Base-by-base conservation (phyloP, 78 protist species). In the slime mould (Dictyostelium discoideum) region DNA sequence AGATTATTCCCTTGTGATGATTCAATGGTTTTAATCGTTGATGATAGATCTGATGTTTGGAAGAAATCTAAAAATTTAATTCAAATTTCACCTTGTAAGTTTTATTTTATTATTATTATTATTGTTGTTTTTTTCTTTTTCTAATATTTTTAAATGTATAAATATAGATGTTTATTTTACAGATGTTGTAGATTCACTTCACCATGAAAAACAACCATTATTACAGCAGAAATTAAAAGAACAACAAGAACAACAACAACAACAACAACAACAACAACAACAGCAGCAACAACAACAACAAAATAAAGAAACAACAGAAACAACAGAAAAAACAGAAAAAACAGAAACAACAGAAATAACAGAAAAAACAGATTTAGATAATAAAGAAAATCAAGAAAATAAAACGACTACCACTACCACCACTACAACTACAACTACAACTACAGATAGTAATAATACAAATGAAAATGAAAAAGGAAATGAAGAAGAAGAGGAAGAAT, bases 21-120 rank as follows among this genome's bases (percentile, higher is more conserved):
- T 76, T 77, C 92, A n/a, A 92, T 92, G 96, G 96, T 92, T 24
- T 46, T 92, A 16, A 92, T 92, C 18, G 96, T 92, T 11, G 96
- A 92, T 76, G 96, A 92, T 48, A 37, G 96, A 32, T 85, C 89
- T 24, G 96, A 92, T 67, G 96, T 92, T 44, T 83, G 96, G 92
- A 92, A 92, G 29, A 84, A 65, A 46, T 86, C 92, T 32, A 86
- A 22, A 63, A 92, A 92, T 50, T 67, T 92, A 39, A 57, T 92
- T 48, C 96, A 86, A 63, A 85, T 92, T 18, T 76, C 85, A 48
- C 96, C 96, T n/a, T 92, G 92, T 84, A 69, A 5, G 86, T 32
- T 60, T 22, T 4, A 22, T 63, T 6, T 69, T 9, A 26, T 67
- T 67, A 26, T 67, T 8, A 37, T 76, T 40, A 77, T 40, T 24